These are phyloP conservation scores for Auriscalpium orientale DNA, from an alignment of 768 basidiomycete genomes.

Conservation along the genomic window DNA sequence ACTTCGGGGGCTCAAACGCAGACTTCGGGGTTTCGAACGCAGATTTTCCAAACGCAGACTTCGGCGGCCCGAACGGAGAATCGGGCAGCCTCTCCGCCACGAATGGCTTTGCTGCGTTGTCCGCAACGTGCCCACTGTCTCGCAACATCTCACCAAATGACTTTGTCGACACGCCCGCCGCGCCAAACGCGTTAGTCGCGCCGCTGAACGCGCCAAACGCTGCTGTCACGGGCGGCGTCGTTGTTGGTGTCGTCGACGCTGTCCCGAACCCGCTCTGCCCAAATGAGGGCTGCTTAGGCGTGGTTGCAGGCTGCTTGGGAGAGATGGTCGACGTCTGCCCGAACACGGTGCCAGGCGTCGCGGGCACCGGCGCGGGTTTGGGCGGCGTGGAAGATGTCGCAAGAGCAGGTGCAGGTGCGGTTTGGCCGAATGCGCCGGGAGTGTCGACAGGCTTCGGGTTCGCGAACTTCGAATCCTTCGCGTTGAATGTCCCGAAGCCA, in stretches of 20 bases:
- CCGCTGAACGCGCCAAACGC: conserved; percentile 34
- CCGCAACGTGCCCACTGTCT: conserved; percentile 14
- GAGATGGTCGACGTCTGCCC: conserved; percentile 22
- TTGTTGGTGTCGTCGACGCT: conserved; percentile 12
- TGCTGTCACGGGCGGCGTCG: conserved; percentile 22
- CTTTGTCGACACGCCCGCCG: conserved; percentile 31
- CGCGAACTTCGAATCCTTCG: conserved; percentile 18
- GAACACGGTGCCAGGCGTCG: conserved; percentile 27
- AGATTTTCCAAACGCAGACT: not conserved
- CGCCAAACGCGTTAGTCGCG: conserved; percentile 32
- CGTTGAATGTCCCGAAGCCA: conserved; percentile 12
- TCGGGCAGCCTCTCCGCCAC: not conserved
- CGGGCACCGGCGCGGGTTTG: conserved; percentile 18
- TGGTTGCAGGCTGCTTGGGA: conserved; percentile 22
- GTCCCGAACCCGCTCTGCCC: conserved; percentile 35
- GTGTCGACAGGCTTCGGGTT: conserved; percentile 9
- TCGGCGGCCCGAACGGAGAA: not conserved
- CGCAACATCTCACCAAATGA: conserved; percentile 61
- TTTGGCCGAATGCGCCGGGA: conserved; percentile 1
- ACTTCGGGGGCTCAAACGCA: not conserved
- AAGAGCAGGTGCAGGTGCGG: conserved; percentile 11
- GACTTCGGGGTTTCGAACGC: not conserved
- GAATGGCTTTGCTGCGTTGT: conserved; percentile 6
- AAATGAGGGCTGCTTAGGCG: conserved; percentile 20
- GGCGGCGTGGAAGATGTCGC: conserved; percentile 2